phyloP scores from a whole-genome alignment of 768 basidiomycete species.

The Lactifluus rugatus region DNA sequence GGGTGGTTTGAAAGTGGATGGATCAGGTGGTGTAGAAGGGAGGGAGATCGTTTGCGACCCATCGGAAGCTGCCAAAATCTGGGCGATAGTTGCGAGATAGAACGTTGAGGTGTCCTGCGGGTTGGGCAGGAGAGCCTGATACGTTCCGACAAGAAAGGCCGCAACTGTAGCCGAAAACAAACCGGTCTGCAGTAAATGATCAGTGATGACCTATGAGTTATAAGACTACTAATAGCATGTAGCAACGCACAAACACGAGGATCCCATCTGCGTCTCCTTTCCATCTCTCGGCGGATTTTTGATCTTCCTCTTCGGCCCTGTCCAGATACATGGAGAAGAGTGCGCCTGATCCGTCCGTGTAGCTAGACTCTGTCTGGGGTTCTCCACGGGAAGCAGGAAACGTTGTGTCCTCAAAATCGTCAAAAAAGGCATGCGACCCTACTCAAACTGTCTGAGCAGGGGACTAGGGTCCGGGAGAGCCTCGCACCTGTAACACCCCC shows the following conservation, averaged over 20 bases:
- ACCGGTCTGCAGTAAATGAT: slow-evolving; percentile 2
- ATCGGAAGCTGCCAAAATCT: not conserved
- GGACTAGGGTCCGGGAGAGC: too few species aligned
- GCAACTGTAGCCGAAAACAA: slow-evolving; percentile 16
- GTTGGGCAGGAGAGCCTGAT: slow-evolving; percentile 8
- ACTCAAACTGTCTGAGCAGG: not conserved
- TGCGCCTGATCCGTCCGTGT: slow-evolving; percentile 9
- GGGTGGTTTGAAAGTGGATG: slow-evolving; percentile 3
- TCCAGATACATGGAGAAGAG: slow-evolving; percentile 14
- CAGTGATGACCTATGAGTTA: not conserved
- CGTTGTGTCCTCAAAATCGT: not conserved
- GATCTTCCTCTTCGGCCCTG: slow-evolving; percentile 13
- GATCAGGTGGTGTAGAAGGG: not conserved
- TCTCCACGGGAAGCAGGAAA: not conserved
- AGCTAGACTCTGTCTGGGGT: slow-evolving; percentile 1
- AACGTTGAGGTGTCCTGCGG: slow-evolving; percentile 2
- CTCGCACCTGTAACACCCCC: not conserved
- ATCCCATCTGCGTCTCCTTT: slow-evolving; percentile 16
- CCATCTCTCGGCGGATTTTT: slow-evolving; percentile 6
- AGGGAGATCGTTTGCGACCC: not conserved
- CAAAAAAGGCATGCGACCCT: not conserved
- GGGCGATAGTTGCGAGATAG: slow-evolving; percentile 10
- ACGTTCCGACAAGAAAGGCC: slow-evolving; percentile 3
- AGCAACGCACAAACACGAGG: slow-evolving; percentile 22
- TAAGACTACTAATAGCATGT: slow-evolving; percentile 34